Evolutionary conservation across 441 rosid genomes (phyloP), one percentile per base, ranked within the genome.

Genomic region (Erodium moschatum): DNA sequence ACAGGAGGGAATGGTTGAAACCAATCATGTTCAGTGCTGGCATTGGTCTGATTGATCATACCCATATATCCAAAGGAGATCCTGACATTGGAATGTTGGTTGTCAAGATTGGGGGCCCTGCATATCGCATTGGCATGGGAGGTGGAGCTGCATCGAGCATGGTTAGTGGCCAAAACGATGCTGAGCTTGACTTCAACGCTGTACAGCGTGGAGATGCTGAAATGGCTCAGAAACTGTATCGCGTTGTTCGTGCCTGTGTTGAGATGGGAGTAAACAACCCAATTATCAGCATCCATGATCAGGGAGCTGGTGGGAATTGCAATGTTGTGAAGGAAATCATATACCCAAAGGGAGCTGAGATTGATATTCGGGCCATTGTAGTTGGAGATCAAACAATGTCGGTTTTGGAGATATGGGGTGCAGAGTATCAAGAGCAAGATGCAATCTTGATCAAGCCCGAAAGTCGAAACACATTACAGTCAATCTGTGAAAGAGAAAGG

Each of bases 381-480:
- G 93, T 94, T 24, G 97, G 98, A 15, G 98, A 94, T 73, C 94
- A 87, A 75, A 94, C 94, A 1, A 86, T 91, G 98, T 94, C 97
- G 29, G 88, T 91, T 40, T 77, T 94, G 84, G 98, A 94, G 85
- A 94, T 94, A 67, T 91, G 97, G 96, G 97, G 97, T 74, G 98
- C 98, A 38, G 98, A 94, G 72, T 94, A 94, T 78, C 98, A 94
- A 75, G 97, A 94, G 83, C 98, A 94, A 81, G 97, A 94, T 81
- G 97, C 98, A 0, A 85, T 94, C 81, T 81, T 94, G 85, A 88
- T 94, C 79, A 88, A 87, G 81, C 88, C 96, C 35, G 92, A 88
- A 82, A 88, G 90, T 70, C 86, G 82, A 10, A 80, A 77, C 69
- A 64, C 88, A 62, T 77, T 94, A 74, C 83, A 81, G 69, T 91